Percentiles rank a stretch among this genome's conserved stretches.
These are phyloP conservation scores for Coemansia erecta DNA, from an alignment of 192 early-diverging fungal genomes.

Conservation along the genomic window DNA sequence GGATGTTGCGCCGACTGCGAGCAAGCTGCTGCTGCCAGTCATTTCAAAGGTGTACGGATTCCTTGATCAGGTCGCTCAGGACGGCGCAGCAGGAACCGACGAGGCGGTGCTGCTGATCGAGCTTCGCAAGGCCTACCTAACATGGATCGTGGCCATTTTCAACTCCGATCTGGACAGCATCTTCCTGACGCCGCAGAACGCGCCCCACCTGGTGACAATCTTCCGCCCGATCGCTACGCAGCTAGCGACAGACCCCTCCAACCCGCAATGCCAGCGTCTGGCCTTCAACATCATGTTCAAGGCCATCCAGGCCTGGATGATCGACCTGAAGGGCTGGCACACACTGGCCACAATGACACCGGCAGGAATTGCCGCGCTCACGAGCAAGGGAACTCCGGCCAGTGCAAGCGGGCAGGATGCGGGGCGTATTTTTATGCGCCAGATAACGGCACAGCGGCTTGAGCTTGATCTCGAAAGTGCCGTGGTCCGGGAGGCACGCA, in stretches of 20 bases:
- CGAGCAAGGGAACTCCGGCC: conserved; percentile 9
- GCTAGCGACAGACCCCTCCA: conserved; percentile 23
- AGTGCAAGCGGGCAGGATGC: conserved; percentile 3
- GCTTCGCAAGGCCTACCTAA: conserved; percentile 79
- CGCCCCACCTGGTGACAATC: conserved; percentile 29
- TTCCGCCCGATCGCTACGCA: conserved; percentile 36
- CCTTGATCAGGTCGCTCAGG: conserved; percentile 70
- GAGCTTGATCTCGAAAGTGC: conserved; percentile 21
- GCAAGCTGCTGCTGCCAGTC: conserved; percentile 74
- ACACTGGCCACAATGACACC: conserved; percentile 48
- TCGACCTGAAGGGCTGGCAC: conserved; percentile 43
- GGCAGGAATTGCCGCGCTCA: conserved; percentile 25
- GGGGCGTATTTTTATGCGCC: conserved; percentile 15
- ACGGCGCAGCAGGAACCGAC: conserved; percentile 74
- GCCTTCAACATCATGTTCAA: conserved; percentile 42
- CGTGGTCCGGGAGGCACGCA: conserved; percentile 26
- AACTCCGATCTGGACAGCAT: conserved; percentile 75
- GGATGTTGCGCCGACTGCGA: conserved; percentile 33
- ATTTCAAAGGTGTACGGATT: conserved; percentile 81
- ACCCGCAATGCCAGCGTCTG: conserved; percentile 43
- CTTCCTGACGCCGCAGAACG: conserved; percentile 69
- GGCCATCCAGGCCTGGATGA: conserved; percentile 47
- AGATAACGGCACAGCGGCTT: conserved; percentile 26
- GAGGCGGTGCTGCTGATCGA: conserved; percentile 74
- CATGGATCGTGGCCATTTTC: conserved; percentile 76